Evolutionary conservation across 1,284 basidiomycete species (phyloP).

Genomic region (Vanrija pseudolonga): DNA sequence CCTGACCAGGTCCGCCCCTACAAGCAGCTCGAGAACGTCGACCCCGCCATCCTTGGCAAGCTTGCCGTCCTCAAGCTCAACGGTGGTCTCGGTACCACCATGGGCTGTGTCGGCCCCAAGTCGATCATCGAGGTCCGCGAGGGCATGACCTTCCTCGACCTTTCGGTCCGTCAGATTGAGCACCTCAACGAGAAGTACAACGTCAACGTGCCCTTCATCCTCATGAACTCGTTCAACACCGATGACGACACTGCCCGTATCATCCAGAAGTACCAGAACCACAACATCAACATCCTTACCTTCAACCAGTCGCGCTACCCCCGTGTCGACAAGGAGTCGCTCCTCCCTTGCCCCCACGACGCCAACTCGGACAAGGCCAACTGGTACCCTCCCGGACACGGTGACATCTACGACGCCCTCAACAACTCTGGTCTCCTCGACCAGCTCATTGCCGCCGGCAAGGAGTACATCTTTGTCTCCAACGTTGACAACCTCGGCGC

Average conservation of each 20-base stretch:
- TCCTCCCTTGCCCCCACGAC: slow-evolving; percentile 81
- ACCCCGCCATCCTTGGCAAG: slow-evolving; percentile 77
- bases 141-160: slow-evolving; percentile 98
- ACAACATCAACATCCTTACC: slow-evolving; percentile 89
- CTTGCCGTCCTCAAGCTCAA: slow-evolving; percentile 99
- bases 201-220: slow-evolving; percentile 89
- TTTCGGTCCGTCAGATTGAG: slow-evolving; percentile 96
- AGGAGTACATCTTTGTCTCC: slow-evolving; percentile 98
- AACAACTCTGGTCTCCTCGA: slow-evolving; percentile 95
- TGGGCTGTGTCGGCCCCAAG: slow-evolving; percentile 60
- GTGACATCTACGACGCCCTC: slow-evolving; percentile 60
- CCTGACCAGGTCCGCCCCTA: slow-evolving; percentile 91
- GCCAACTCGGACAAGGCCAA: slow-evolving; percentile 89
- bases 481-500: slow-evolving; percentile 99
- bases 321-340: slow-evolving; percentile 90
- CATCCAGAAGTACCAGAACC: slow-evolving; percentile 99
- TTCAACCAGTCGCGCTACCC: slow-evolving; percentile 97
- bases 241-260: slow-evolving; percentile 95
- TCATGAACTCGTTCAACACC: slow-evolving; percentile 99
- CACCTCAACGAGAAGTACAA: slow-evolving; percentile 60
- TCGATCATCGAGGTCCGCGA: slow-evolving; percentile 88
- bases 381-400: slow-evolving; percentile 99
- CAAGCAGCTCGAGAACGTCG: slow-evolving; percentile 62
- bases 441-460: slow-evolving; percentile 89
- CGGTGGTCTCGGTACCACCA: slow-evolving; percentile 81